Percentiles rank a stretch among this genome's conserved stretches.
Evolutionary conservation across 2,329 filamentous ascomycete species (phyloP).

Genomic region (Aureobasidium musti): DNA sequence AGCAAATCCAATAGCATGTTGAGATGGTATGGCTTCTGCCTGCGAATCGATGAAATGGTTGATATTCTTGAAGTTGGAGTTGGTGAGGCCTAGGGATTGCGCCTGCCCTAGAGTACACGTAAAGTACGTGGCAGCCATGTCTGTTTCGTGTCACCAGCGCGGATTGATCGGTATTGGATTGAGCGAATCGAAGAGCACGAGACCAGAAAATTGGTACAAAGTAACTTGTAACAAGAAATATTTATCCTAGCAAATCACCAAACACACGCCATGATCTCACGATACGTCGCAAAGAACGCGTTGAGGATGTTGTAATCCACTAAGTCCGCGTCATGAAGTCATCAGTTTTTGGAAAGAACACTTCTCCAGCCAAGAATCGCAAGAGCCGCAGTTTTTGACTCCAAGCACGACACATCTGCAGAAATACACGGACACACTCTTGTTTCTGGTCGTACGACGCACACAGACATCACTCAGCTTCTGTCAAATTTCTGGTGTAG

Average conservation of each 20-base stretch:
- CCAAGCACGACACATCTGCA: background rate
- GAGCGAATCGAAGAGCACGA: background rate
- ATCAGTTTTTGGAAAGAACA: background rate
- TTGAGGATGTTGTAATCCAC: slow-evolving; percentile 18
- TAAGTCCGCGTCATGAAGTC: slow-evolving; percentile 17
- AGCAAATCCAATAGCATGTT: slow-evolving; percentile 56
- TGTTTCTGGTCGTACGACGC: slow-evolving; percentile 10
- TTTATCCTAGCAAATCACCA: slow-evolving; percentile 18
- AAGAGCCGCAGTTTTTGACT: slow-evolving; percentile 13
- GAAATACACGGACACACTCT: slow-evolving; percentile 17
- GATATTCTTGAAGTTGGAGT: slow-evolving; percentile 50
- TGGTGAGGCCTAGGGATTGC: slow-evolving; percentile 40
- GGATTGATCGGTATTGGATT: background rate
- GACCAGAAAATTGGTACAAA: background rate
- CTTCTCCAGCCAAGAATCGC: slow-evolving; percentile 1
- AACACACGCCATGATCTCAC: slow-evolving; percentile 21
- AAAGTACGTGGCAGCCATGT: slow-evolving; percentile 55
- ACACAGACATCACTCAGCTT: slow-evolving; percentile 17
- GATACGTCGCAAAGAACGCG: slow-evolving; percentile 18
- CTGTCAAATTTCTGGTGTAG: background rate
- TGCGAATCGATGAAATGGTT: slow-evolving; percentile 55
- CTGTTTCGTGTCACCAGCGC: background rate
- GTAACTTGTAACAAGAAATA: background rate
- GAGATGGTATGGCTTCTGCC: slow-evolving; percentile 43
- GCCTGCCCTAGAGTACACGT: slow-evolving; percentile 63